A percentile compares a stretch with the other conserved stretches of the same genome.
Evolutionary conservation across 2,329 filamentous ascomycete species (phyloP).

Genomic region (Alternaria incomplexa): DNA sequence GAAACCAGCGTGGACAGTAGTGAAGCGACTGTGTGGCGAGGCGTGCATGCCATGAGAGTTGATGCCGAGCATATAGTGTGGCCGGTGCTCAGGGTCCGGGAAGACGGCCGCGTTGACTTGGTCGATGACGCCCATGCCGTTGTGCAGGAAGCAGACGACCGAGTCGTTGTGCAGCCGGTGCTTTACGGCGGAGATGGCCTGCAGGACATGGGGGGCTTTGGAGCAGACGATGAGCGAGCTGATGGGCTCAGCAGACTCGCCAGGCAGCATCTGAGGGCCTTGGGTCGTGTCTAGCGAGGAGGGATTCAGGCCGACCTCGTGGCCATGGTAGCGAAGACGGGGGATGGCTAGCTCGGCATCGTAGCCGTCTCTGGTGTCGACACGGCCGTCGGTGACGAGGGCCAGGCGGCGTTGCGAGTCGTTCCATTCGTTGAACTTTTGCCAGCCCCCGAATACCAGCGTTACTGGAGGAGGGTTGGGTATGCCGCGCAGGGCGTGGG

Average conservation of each 20-base stretch:
- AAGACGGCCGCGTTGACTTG: constrained; percentile 75
- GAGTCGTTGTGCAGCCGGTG: constrained; percentile 71
- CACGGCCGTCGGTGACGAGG: constrained; percentile 53
- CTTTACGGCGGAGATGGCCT: constrained; percentile 69
- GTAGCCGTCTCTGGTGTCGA: constrained; percentile 50
- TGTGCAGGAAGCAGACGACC: constrained; percentile 77
- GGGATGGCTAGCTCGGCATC: constrained; percentile 54
- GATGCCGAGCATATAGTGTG: constrained; percentile 77
- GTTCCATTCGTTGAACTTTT: constrained; percentile 55
- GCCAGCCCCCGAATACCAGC: constrained; percentile 71
- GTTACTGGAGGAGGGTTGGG: constrained; percentile 74
- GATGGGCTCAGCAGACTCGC: constrained; percentile 59
- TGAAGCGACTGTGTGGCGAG: constrained; percentile 54
- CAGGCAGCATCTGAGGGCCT: constrained; percentile 14
- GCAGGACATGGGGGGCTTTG: constrained; percentile 73
- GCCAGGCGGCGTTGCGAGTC: constrained; percentile 52
- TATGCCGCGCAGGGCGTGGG: constrained; percentile 70
- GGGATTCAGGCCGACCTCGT: constrained; percentile 32
- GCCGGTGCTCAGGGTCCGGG: constrained; percentile 66
- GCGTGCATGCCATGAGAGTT: constrained; percentile 64
- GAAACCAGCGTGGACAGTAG: constrained; percentile 63
- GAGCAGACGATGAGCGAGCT: constrained; percentile 78
- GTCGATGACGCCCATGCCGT: constrained; percentile 85
- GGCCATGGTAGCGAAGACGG: constrained; percentile 47
- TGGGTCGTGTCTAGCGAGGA: constrained; percentile 10